phyloP scores from a whole-genome alignment of 768 basidiomycete species.

The Mrakia frigida region DNA sequence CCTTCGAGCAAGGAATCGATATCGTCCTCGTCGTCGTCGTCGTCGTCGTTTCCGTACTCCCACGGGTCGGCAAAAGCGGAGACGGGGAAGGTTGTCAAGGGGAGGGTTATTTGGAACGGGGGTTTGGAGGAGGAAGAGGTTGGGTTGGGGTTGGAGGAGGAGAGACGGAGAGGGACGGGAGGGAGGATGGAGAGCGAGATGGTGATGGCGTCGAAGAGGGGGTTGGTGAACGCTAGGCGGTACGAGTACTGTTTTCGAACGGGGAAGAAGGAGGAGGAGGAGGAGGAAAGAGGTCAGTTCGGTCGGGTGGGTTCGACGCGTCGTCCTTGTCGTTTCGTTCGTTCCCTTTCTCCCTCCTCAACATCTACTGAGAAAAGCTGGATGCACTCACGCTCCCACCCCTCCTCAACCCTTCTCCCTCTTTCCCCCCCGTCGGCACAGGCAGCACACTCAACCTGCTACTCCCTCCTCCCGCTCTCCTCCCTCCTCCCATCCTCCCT shows the following conservation, averaged over 20 bases:
- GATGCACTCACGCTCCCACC: conserved; percentile 13
- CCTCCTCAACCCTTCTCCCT: conserved; percentile 1
- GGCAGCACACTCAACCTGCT: conserved; percentile 36
- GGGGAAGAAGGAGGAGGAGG: background rate
- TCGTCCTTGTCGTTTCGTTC: background rate
- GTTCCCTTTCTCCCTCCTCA: background rate
- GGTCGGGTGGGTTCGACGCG: background rate
- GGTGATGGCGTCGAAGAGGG: conserved; percentile 90
- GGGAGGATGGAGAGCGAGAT: conserved; percentile 69
- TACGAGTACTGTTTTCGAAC: conserved; percentile 65
- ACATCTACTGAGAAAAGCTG: background rate
- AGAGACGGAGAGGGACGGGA: conserved; percentile 11
- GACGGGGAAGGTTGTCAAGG: conserved; percentile 69
- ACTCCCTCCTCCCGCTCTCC: conserved; percentile 20
- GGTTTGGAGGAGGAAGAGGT: conserved; percentile 41
- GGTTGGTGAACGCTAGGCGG: conserved; percentile 87
- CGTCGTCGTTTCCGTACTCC: conserved; percentile 94
- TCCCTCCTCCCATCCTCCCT: conserved; percentile 14
- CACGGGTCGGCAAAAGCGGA: conserved; percentile 92
- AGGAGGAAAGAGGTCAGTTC: background rate
- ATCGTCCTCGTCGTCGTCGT: conserved; percentile 49
- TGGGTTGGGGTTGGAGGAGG: background rate
- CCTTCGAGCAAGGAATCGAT: conserved; percentile 43
- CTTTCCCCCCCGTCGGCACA: too few species aligned
- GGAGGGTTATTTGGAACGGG: conserved; percentile 74